phyloP scores from a whole-genome alignment of 495 filamentous ascomycete genomes.

The Neurospora tetrasperma region DNA sequence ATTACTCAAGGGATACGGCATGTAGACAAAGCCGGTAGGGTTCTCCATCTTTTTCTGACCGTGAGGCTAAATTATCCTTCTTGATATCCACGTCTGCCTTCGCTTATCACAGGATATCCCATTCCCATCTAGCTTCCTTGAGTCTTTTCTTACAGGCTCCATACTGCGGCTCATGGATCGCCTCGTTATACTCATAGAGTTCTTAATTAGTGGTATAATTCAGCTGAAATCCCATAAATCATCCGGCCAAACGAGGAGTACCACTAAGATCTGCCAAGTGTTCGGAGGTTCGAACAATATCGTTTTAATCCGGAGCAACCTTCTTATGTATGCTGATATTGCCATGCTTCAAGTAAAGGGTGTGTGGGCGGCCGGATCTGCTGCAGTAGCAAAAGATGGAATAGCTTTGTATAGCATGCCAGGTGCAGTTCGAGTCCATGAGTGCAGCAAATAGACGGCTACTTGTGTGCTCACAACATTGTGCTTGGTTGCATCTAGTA shows the following conservation, averaged over 20 bases:
- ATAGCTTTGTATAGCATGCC: background rate
- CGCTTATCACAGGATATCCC: background rate
- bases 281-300: background rate
- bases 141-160: background rate
- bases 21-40: background rate
- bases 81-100: background rate
- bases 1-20: background rate
- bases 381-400: background rate
- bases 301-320: background rate
- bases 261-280: background rate
- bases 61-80: background rate
- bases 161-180: background rate
- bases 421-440: background rate
- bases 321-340: background rate
- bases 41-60: background rate
- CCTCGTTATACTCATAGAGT: background rate
- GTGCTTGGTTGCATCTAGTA: background rate
- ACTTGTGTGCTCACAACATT: background rate
- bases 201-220: background rate
- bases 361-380: background rate
- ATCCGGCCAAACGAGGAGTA: background rate
- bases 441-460: background rate
- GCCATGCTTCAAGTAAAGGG: background rate
- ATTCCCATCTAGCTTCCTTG: background rate
- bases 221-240: background rate